These are phyloP conservation scores for Pharus latifolius DNA, from an alignment of 176 grass and related monocot species.

Conservation along the genomic window DNA sequence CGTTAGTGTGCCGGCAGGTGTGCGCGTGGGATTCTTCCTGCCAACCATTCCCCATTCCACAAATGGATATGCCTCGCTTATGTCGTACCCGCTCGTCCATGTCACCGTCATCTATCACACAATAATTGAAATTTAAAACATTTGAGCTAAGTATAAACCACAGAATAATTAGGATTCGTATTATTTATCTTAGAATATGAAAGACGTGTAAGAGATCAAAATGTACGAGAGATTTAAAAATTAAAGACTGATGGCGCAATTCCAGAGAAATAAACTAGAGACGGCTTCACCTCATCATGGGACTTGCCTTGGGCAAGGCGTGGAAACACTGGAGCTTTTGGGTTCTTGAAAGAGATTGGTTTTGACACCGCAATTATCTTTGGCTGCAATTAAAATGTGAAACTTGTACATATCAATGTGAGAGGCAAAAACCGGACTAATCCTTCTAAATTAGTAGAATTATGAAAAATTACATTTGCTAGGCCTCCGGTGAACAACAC, in stretches of 20 bases:
- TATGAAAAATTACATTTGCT: constrained; percentile 18
- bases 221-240: too few species aligned
- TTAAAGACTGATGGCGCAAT: too few species aligned
- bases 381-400: constrained; percentile 23
- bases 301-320: constrained; percentile 79
- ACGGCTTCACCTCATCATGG: constrained; percentile 58
- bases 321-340: constrained; percentile 82
- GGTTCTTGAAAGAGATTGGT: constrained; percentile 54
- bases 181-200: too few species aligned
- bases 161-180: too few species aligned
- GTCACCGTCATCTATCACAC: constrained; percentile 69
- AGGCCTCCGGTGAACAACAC: constrained; percentile 69
- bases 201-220: neutral
- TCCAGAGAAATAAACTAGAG: too few species aligned
- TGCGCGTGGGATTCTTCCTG: neutral
- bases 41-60: constrained; percentile 59
- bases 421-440: neutral
- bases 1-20: constrained; percentile 71
- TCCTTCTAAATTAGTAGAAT: too few species aligned
- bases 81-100: constrained; percentile 91
- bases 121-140: neutral
- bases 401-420: neutral
- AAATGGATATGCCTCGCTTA: constrained; percentile 84
- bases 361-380: constrained; percentile 49
- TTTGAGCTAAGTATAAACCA: too few species aligned